A percentile compares a stretch with the other conserved stretches of the same genome.
Evolutionary conservation across 2,329 filamentous ascomycete species (phyloP).

Genomic region (Xylaria sp.): DNA sequence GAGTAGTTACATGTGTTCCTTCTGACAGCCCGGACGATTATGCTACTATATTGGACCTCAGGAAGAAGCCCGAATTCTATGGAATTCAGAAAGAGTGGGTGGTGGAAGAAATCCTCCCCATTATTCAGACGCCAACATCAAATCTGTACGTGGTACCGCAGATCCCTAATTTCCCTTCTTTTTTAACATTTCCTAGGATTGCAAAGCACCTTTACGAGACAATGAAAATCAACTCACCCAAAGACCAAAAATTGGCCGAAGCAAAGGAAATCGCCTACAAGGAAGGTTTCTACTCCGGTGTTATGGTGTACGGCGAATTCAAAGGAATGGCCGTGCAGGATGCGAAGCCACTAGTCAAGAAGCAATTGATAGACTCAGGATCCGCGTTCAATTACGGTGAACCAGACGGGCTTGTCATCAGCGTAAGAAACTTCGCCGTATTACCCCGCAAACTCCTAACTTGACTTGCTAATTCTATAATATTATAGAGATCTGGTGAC

Average conservation of each 20-base stretch:
- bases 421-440: conserved; percentile 5
- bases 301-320: conserved; percentile 85
- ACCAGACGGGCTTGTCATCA: conserved; percentile 62
- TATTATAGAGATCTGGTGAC: conserved; percentile 73
- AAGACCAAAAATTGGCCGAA: conserved; percentile 90
- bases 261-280: conserved; percentile 98
- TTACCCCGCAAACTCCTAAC: background rate
- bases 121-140: conserved; percentile 86
- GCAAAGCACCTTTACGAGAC: conserved; percentile 24
- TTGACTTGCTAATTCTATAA: conserved; percentile 51
- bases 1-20: conserved; percentile 93
- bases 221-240: conserved; percentile 89
- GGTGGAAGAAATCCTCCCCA: conserved; percentile 83
- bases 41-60: conserved; percentile 83
- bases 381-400: conserved; percentile 92
- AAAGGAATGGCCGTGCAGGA: conserved; percentile 84
- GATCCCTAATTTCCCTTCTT: background rate
- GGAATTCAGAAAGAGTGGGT: conserved; percentile 97
- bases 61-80: conserved; percentile 96
- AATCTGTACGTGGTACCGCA: conserved; percentile 10
- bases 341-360: conserved; percentile 83
- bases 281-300: conserved; percentile 95
- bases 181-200: conserved; percentile 7
- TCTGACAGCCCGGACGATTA: conserved; percentile 97
- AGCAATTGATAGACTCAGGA: conserved; percentile 75